Evolutionary conservation across 371 early-diverging fungal species (phyloP).

Genomic region (Chytridiales sp.): DNA sequence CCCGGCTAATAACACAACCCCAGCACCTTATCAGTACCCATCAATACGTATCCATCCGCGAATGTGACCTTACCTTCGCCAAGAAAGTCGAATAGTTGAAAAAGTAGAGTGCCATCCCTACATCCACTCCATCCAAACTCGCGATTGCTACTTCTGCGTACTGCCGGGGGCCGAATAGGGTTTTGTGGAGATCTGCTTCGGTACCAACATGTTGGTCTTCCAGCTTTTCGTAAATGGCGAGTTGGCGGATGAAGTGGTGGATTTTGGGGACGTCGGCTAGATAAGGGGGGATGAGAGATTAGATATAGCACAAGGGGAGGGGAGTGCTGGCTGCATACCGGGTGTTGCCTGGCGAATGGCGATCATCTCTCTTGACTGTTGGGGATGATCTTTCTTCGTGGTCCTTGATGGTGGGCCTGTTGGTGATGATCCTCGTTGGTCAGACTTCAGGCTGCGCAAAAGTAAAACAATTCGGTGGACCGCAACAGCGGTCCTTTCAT

Average conservation of each 20-base stretch:
- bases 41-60: background rate
- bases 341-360: background rate
- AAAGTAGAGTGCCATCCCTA: slow-evolving; percentile 80
- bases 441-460: too few relatives aligned
- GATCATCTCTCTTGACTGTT: background rate
- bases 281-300: too few relatives aligned
- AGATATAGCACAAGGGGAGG: too few relatives aligned
- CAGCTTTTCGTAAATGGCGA: slow-evolving; percentile 78
- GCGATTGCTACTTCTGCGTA: slow-evolving; percentile 65
- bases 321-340: background rate
- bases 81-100: slow-evolving; percentile 78
- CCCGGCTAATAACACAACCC: slow-evolving; percentile 55
- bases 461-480: too few relatives aligned
- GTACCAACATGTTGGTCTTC: slow-evolving; percentile 71
- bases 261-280: slow-evolving; percentile 62
- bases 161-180: slow-evolving; percentile 58
- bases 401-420: too few relatives aligned
- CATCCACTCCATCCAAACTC: slow-evolving; percentile 35
- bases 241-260: slow-evolving; percentile 64
- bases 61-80: slow-evolving; percentile 6
- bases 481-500: too few relatives aligned
- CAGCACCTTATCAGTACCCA: background rate
- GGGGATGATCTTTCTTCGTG: too few relatives aligned
- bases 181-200: slow-evolving; percentile 53
- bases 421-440: too few relatives aligned